phyloP scores from a whole-genome alignment of 306 rosid species.

The Carpinus viminea region DNA sequence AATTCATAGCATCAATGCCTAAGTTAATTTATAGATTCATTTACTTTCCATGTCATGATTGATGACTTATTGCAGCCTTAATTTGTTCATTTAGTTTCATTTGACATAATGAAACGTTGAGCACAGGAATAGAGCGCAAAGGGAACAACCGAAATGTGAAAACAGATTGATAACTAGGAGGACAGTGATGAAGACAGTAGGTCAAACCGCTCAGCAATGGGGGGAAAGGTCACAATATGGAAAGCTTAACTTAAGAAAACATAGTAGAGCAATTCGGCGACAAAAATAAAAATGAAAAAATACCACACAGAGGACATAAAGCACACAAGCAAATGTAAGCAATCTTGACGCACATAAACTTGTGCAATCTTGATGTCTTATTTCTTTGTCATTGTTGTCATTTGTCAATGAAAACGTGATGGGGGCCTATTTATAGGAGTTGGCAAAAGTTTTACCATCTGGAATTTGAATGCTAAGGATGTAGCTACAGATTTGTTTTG shows the following conservation, averaged over 20 bases:
- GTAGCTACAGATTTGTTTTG: neutral
- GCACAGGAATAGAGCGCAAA: neutral
- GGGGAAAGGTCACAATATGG: neutral
- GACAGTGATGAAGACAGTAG: neutral
- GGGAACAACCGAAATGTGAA: neutral
- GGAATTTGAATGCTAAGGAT: neutral
- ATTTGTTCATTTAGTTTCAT: neutral
- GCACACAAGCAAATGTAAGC: neutral
- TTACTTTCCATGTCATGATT: neutral
- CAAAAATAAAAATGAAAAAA: neutral
- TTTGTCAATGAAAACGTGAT: neutral
- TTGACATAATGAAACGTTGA: neutral
- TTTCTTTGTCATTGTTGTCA: neutral
- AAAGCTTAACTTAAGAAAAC: neutral
- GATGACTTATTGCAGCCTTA: neutral
- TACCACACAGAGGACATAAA: neutral
- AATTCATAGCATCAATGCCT: neutral
- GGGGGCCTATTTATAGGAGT: neutral
- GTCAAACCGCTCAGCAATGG: neutral
- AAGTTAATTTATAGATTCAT: neutral
- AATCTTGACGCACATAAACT: neutral
- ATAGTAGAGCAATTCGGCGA: neutral
- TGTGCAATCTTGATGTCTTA: neutral
- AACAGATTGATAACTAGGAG: neutral
- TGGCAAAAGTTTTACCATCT: neutral